Conservation (phyloP, 176 grass and related monocot genomes). For the Aegilops umbellulata region DNA sequence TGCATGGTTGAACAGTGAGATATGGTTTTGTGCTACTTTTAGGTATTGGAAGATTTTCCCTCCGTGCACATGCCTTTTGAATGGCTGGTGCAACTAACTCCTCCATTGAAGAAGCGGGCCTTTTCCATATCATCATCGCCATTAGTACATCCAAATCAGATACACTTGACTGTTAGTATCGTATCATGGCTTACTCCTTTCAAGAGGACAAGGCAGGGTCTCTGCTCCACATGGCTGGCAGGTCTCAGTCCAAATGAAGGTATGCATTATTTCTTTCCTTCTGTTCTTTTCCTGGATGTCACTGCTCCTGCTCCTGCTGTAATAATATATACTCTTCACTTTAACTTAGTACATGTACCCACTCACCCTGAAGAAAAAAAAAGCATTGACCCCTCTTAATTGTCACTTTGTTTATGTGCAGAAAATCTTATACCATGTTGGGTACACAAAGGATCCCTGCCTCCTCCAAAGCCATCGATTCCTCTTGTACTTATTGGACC, state of each 20-base stretch:
- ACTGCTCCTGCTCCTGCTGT: not conserved
- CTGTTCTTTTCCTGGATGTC: not conserved
- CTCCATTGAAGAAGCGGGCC: conserved; percentile 88
- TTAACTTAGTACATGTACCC: conserved; percentile 1
- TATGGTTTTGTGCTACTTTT: conserved; percentile 14
- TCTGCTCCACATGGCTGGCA: conserved; percentile 85
- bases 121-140: conserved; percentile 96
- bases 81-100: conserved; percentile 89
- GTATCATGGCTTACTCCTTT: conserved; percentile 80
- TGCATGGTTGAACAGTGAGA: conserved; percentile 25
- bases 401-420: conserved; percentile 37
- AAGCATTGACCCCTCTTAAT: not conserved
- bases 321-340: not conserved
- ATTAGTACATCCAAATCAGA: conserved; percentile 62
- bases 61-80: conserved; percentile 92
- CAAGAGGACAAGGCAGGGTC: conserved; percentile 62
- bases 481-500: conserved; percentile 89
- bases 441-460: conserved; percentile 65
- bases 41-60: conserved; percentile 93
- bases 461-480: conserved; percentile 52
- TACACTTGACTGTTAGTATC: conserved; percentile 84
- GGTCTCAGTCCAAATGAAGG: conserved; percentile 55
- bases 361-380: not conserved
- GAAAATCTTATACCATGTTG: conserved; percentile 67
- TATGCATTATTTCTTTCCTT: conserved; percentile 14